Base-by-base conservation (phyloP, 192 early-diverging fungal species). In the Kickxella alabastrina region DNA sequence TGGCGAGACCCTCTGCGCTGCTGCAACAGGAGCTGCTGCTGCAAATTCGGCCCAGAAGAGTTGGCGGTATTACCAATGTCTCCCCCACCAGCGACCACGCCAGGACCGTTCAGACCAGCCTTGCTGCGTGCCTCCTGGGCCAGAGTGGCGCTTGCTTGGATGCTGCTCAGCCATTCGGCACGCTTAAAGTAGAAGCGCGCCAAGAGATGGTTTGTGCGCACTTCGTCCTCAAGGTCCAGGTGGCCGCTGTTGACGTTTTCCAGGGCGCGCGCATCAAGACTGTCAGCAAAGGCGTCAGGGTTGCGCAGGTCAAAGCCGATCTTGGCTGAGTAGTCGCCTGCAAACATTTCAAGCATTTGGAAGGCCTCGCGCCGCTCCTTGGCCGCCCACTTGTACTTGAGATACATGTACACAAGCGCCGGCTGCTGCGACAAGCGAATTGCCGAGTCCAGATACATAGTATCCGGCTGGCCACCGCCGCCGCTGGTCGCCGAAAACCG, bases 181-280 rank as follows among this genome's bases (percentile, higher is more conserved):
- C 88, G 82, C 60, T 92, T 90, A 26, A 92, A 79, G 64, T 94
- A 92, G 59, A 94, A 96, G 15, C 88, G 79, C 10, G 87, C 81
- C 19, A 90, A 67, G 40, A 67, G 26, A 19, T 57, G 64, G 13
- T 90, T 50, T 2, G 42, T 54, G 43, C 44, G 37, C 13, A 46
- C 34, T 4, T 67, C 68, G 7, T 50, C 59, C 0, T 38, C 57
- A 0, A 42, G 7, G 9, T 66, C 50, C 19, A 31, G 19, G 19
- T 43, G 12, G 13, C 52, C 4, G 27, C 36, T 41, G 10, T 48
- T 32, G 18, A n/a, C 13, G 36, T 14, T 37, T 6, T 25, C 48
- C 37, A 44, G 12, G 3, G 28, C 43, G 7, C 41, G 38, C n/a
- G 63, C 59, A 29, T 66, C 59, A 8, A 57, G 15, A 14, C 55